Base-by-base conservation (phyloP, 106 monocot species). In the Phalaenopsis equestris region DNA sequence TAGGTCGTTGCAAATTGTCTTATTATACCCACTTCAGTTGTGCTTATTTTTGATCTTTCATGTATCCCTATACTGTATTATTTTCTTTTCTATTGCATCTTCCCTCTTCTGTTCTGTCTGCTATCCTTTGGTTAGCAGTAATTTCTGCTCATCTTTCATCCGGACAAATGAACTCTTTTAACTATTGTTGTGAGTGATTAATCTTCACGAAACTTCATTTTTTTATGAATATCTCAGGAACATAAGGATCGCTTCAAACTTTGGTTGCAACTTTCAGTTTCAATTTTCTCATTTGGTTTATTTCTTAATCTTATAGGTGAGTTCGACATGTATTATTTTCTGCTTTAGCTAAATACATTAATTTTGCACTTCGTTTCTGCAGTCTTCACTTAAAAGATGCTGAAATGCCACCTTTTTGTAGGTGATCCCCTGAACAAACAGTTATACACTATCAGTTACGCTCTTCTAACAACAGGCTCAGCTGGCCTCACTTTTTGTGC, bases 391-490 rank as follows among this genome's bases (percentile, higher is more conserved):
- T 48, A 1, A 48, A 11, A 49, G 4, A 76, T 23, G 2, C 65
- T 67, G 39, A 82, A 9, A 73, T 67, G 55, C 77, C 18, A 55
- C 21, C 39, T 43, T 18, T 82, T 80, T 85, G n/a, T 70, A 91
- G 94, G 94, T 23, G 73, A 91, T 81, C 94, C 91, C 42, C 78
- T 91, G 49, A 94, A 91, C 87, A 94, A 94, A 84, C 85, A 89
- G 72, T 76, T 94, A 21, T 91, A 91, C 55, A 88, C 91, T 16
- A 75, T 82, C 9, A 88, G 86, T 84, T 94, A 94, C 80, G 86
- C 81, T 72, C 72, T 94, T 74, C 68, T 91, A 65, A 94, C 91
- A 79, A 85, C 94, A 80, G 87, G 78, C 49, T 21, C 88, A 73
- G 91, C 94, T 55, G 94, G 94, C 39, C 75, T 94, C 43, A 86